Evolutionary conservation across 352 stramenopile genomes (phyloP).

Genomic region (Phytopythium aichiense): DNA sequence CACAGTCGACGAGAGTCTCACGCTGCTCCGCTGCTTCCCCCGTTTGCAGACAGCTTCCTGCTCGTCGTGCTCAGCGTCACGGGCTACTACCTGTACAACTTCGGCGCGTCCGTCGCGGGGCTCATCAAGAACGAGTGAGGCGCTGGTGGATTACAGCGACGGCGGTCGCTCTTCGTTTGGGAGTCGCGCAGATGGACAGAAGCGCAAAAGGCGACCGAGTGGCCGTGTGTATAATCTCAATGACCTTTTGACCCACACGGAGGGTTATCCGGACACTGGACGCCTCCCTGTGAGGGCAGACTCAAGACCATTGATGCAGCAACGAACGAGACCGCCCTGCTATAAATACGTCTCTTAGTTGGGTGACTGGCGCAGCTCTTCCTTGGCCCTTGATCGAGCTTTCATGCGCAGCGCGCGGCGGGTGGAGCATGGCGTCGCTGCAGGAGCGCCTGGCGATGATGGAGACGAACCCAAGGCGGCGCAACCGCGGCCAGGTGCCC

Average conservation of each 20-base stretch:
- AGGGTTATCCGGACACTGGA: no score
- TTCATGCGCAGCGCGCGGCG: neutral
- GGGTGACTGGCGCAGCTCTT: neutral
- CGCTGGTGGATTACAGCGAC: neutral
- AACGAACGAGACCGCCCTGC: no score
- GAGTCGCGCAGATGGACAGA: neutral
- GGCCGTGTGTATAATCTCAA: neutral
- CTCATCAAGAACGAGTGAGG: constrained; percentile 27
- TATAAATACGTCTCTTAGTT: no score
- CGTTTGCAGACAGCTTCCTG: constrained; percentile 54
- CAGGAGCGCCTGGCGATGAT: constrained; percentile 47
- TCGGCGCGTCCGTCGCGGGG: constrained; percentile 38
- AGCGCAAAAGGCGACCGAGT: neutral
- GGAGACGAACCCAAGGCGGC: constrained; percentile 27
- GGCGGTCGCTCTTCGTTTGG: no score
- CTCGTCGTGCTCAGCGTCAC: constrained; percentile 67
- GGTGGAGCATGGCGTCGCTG: constrained; percentile 14
- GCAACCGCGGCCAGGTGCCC: constrained; percentile 47
- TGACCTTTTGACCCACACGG: neutral
- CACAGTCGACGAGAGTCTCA: no score
- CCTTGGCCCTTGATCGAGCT: neutral
- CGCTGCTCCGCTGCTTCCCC: constrained; percentile 2
- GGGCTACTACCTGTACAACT: constrained; percentile 77
- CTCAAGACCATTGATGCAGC: no score
- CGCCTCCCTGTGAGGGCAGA: no score